Conservation (phyloP, 805 yeast genomes). For the Wickerhamomyces silvicola region DNA sequence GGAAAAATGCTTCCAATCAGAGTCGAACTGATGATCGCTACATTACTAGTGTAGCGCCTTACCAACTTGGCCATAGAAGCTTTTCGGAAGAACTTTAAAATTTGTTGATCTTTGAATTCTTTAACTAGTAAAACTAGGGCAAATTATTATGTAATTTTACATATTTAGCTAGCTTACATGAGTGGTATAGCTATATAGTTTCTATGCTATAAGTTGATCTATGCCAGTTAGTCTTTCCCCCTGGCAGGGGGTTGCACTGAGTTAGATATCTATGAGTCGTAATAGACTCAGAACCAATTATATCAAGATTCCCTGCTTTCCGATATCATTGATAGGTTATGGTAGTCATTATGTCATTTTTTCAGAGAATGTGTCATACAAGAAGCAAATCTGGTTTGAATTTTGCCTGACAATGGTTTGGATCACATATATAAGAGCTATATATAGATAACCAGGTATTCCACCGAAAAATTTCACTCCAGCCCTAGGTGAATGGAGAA, state of each 20-base stretch:
- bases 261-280: too few relatives aligned
- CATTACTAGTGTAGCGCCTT: conserved; percentile 84
- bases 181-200: too few relatives aligned
- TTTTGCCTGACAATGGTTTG: conserved; percentile 50
- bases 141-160: too few relatives aligned
- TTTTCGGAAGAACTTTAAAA: too few relatives aligned
- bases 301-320: conserved; percentile 62
- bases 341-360: conserved; percentile 56
- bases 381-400: conserved; percentile 42
- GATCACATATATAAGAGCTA: conserved; percentile 71
- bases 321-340: conserved; percentile 57
- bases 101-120: too few relatives aligned
- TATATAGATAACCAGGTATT: conserved; percentile 58
- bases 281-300: too few relatives aligned
- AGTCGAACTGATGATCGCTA: conserved; percentile 78
- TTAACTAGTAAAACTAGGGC: too few relatives aligned
- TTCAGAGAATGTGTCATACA: conserved; percentile 30
- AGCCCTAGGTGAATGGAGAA: conserved; percentile 44
- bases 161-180: too few relatives aligned
- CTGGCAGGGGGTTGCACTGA: too few relatives aligned
- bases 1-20: conserved; percentile 57
- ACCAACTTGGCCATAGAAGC: conserved; percentile 60
- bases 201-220: too few relatives aligned
- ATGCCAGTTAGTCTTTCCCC: too few relatives aligned
- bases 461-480: conserved; percentile 49